A percentile compares a stretch with the other conserved stretches of the same genome.
Evolutionary conservation across 345 rosid genomes (phyloP).

Genomic region (Ceriops decandra): DNA sequence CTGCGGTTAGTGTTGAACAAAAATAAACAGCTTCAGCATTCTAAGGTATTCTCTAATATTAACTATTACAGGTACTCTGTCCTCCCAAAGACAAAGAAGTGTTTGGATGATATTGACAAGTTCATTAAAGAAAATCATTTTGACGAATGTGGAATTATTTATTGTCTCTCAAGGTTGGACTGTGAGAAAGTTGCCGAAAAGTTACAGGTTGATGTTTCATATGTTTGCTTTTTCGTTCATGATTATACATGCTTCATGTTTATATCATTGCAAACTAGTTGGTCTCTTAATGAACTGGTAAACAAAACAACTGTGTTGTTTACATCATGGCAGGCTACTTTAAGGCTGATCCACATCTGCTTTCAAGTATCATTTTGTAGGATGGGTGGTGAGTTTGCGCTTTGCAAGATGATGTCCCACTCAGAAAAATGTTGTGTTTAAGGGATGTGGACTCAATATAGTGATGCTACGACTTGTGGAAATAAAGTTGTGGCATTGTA

Average conservation of each 20-base stretch:
- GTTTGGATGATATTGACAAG: conserved; percentile 86
- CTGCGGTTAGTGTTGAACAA: conserved; percentile 47
- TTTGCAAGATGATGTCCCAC: no score
- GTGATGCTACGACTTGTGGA: neutral
- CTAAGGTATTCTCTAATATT: conserved; percentile 31
- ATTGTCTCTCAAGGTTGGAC: conserved; percentile 98
- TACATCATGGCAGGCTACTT: no score
- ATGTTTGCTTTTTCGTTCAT: neutral
- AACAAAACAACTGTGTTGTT: no score
- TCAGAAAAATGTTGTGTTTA: no score
- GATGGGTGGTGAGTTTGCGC: no score
- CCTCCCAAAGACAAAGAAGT: conserved; percentile 84
- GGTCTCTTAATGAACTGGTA: no score
- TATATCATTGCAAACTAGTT: no score
- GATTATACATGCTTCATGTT: neutral
- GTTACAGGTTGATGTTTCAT: conserved; percentile 64
- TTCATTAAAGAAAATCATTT: conserved; percentile 82
- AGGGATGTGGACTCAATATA: neutral
- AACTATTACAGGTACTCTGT: conserved; percentile 65
- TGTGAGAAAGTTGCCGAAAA: conserved; percentile 92
- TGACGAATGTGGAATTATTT: conserved; percentile 97
- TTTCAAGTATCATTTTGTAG: no score
- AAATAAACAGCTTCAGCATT: conserved; percentile 18
- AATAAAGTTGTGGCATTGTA: neutral
- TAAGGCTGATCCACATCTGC: no score